Conservation (phyloP, 1,284 basidiomycete genomes). For the Sanghuangporus baumii region DNA sequence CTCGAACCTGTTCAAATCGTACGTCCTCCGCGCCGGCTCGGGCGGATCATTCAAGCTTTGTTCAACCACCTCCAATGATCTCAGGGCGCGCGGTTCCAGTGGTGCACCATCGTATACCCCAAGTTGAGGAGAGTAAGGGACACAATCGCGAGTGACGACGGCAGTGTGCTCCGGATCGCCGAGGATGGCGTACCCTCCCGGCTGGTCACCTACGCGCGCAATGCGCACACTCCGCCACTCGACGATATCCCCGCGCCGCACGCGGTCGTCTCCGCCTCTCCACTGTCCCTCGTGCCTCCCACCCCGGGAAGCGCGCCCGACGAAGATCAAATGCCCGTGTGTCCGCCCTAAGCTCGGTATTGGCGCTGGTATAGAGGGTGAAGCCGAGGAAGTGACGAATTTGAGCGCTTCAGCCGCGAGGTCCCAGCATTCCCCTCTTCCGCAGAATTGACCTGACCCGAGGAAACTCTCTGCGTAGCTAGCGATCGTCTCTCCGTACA, state of each 20-base stretch:
- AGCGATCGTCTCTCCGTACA: slow-evolving; percentile 45
- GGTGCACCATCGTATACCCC: slow-evolving; percentile 21
- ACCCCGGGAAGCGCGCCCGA: slow-evolving; percentile 32
- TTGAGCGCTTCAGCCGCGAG: slow-evolving; percentile 47
- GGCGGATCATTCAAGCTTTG: slow-evolving; percentile 30
- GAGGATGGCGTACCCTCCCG: slow-evolving; percentile 21
- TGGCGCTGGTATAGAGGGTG: slow-evolving; percentile 40
- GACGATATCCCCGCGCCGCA: slow-evolving; percentile 50
- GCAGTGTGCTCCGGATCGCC: slow-evolving; percentile 37
- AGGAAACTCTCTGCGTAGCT: slow-evolving; percentile 43
- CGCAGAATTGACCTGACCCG: slow-evolving; percentile 39
- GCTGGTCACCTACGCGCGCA: slow-evolving; percentile 17
- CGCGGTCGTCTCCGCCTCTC: slow-evolving; percentile 47
- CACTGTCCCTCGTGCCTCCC: slow-evolving; percentile 40
- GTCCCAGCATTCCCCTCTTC: slow-evolving; percentile 56
- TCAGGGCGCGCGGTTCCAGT: slow-evolving; percentile 22
- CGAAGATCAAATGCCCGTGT: slow-evolving; percentile 51
- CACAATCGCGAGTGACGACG: slow-evolving; percentile 28
- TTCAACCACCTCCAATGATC: slow-evolving; percentile 32
- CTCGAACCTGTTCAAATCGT: slow-evolving; percentile 28
- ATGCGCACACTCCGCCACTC: slow-evolving; percentile 44
- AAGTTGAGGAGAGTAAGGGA: slow-evolving; percentile 18
- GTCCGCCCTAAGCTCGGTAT: slow-evolving; percentile 44
- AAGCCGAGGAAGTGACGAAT: slow-evolving; percentile 31
- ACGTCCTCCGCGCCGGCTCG: slow-evolving; percentile 22